Base-by-base conservation (phyloP, 2,329 filamentous ascomycete genomes). In the Huntiella omanensis region DNA sequence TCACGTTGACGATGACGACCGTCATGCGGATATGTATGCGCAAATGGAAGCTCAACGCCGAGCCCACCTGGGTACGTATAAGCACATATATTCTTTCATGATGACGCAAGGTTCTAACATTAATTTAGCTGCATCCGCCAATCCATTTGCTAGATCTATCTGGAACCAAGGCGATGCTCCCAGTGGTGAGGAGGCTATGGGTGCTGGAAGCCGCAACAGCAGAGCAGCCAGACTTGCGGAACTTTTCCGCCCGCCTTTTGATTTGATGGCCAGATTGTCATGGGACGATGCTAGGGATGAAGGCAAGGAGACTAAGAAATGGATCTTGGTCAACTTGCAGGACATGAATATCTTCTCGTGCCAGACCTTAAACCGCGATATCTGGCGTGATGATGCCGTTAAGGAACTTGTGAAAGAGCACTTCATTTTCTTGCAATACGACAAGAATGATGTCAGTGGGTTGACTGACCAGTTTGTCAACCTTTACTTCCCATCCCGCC, bases 341-440 rank as follows among this genome's bases (percentile, higher is more conserved):
- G 87, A 98, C 58, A 76, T 83, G 53, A 83, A 83, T 33, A 79
- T 94, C 56, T 98, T 98, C 60, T 83, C 91, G 60, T 98, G 91
- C 60, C 91, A 98, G 59, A 73, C 83, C 2, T 67, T 98, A 13
- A 98, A 98, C 58, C 75, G 91, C 39, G 91, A 98, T 59, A 77
- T 96, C 46, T 98, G 91, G 91, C 95, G 95, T 63, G 82, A 95
- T 54, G 62, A 73, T 13, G 71, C 77, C 2, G 76, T 98, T 48
- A 75, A 73, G 55, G 76, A 83, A n/a, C 75, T 92, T 1, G 70
- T 98, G 28, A 74, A 74, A 55, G 88, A 95, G 58, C 87, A 92
- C 63, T 98, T 98, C 59, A 73, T 98, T 54, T 98, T 98, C 62
- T 65, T 98, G 55, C 91, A 98, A 58, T 96, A 91, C 64, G 77